Percentiles rank a stretch among this genome's conserved stretches.
Evolutionary conservation across 441 rosid species (phyloP).

Genomic region (Jatropha podagrica): DNA sequence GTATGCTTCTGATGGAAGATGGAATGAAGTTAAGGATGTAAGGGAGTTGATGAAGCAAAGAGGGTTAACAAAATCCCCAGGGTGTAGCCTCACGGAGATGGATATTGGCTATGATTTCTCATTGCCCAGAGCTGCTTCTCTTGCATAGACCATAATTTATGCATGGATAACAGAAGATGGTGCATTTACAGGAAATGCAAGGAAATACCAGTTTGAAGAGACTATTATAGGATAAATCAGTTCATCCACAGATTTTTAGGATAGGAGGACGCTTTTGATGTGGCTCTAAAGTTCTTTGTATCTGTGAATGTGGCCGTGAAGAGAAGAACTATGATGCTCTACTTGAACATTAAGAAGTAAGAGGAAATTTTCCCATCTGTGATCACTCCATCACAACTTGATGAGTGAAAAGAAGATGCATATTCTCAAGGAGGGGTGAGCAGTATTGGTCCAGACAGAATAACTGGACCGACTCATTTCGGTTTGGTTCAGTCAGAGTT

Average conservation of each 20-base stretch:
- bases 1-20: slow-evolving; percentile 79
- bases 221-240: slow-evolving; percentile 1
- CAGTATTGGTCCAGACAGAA: too few relatives aligned
- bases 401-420: neutral
- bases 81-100: slow-evolving; percentile 51
- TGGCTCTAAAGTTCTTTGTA: neutral
- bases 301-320: neutral
- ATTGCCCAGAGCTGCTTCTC: slow-evolving; percentile 28
- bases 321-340: neutral
- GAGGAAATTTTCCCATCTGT: neutral
- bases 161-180: neutral
- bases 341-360: neutral
- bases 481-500: too few relatives aligned
- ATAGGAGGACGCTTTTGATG: neutral
- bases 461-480: too few relatives aligned
- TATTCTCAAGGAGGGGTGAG: neutral
- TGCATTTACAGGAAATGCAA: neutral
- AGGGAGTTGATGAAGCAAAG: slow-evolving; percentile 66
- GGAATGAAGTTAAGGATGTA: slow-evolving; percentile 62
- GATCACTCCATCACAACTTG: neutral
- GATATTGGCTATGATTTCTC: slow-evolving; percentile 28
- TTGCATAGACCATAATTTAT: slow-evolving; percentile 23
- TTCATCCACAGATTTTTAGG: neutral
- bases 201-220: neutral
- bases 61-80: slow-evolving; percentile 58